phyloP scores from a whole-genome alignment of 805 yeast species.

The Cyberlindnera galapagoensis region DNA sequence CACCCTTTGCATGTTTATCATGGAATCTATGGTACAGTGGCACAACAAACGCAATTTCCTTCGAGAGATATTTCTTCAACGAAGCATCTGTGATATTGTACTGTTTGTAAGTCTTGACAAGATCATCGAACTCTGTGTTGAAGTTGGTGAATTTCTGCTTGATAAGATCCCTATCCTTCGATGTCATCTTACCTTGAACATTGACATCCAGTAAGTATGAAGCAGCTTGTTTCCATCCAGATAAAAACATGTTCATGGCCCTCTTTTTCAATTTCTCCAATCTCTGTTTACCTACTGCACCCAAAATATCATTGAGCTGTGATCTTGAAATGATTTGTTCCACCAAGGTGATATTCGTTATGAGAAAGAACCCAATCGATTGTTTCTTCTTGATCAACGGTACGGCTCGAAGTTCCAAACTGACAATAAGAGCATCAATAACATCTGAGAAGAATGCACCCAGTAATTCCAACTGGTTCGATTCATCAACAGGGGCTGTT shows the following conservation, averaged over 20 bases:
- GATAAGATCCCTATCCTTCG: conserved; percentile 73
- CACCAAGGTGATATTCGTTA: conserved; percentile 66
- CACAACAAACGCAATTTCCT: conserved; percentile 68
- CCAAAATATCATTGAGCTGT: conserved; percentile 47
- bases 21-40: conserved; percentile 84
- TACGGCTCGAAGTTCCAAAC: conserved; percentile 55
- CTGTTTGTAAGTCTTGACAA: conserved; percentile 57
- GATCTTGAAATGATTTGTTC: conserved; percentile 66
- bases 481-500: conserved; percentile 30
- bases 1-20: conserved; percentile 66
- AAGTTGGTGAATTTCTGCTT: conserved; percentile 82
- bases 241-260: conserved; percentile 62
- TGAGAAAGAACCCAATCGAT: conserved; percentile 59
- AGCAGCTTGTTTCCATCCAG: conserved; percentile 78
- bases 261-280: conserved; percentile 65
- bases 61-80: conserved; percentile 54
- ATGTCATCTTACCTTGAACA: conserved; percentile 47
- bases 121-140: conserved; percentile 76
- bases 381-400: conserved; percentile 26
- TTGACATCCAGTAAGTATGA: conserved; percentile 76
- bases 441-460: conserved; percentile 70
- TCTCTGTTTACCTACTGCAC: conserved; percentile 54
- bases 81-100: conserved; percentile 61
- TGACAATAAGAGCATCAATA: conserved; percentile 64
- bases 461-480: conserved; percentile 44